Conservation (phyloP, 441 rosid genomes). For the Adansonia rubrostipa region DNA sequence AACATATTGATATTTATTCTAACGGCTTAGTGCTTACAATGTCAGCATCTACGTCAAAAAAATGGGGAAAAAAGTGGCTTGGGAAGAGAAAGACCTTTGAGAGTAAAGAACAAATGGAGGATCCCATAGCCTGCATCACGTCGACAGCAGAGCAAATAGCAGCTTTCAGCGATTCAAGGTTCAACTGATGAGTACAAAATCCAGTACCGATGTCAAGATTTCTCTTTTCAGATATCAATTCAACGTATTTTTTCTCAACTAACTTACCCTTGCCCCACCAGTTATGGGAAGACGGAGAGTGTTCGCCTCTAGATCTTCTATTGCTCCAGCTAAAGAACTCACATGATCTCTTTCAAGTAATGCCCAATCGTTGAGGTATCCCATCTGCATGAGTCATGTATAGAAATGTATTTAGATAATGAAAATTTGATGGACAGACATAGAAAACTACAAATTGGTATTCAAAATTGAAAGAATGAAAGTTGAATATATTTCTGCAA, state of each 20-base stretch:
- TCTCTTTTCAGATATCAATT: constrained; percentile 30
- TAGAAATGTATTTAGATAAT: constrained; percentile 37
- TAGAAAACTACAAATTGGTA: constrained; percentile 10
- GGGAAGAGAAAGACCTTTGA: constrained; percentile 52
- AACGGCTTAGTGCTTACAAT: neutral
- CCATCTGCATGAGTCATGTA: constrained; percentile 58
- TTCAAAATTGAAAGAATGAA: constrained; percentile 13
- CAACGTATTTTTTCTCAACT: constrained; percentile 15
- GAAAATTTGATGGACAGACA: neutral
- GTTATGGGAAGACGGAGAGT: constrained; percentile 90
- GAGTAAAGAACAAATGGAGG: constrained; percentile 60
- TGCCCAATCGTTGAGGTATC: constrained; percentile 82
- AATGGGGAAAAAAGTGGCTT: neutral
- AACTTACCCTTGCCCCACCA: constrained; percentile 82
- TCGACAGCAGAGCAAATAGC: constrained; percentile 90
- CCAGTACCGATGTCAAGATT: constrained; percentile 32
- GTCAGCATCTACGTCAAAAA: neutral
- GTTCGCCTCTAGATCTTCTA: constrained; percentile 85
- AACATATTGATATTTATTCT: neutral
- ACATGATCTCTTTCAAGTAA: constrained; percentile 77
- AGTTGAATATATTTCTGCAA: neutral
- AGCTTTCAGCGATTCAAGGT: constrained; percentile 68
- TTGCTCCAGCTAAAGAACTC: constrained; percentile 75
- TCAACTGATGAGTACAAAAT: constrained; percentile 57
- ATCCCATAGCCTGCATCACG: constrained; percentile 72